phyloP scores from a whole-genome alignment of 805 yeast species.

The Candida methanosorbosa region DNA sequence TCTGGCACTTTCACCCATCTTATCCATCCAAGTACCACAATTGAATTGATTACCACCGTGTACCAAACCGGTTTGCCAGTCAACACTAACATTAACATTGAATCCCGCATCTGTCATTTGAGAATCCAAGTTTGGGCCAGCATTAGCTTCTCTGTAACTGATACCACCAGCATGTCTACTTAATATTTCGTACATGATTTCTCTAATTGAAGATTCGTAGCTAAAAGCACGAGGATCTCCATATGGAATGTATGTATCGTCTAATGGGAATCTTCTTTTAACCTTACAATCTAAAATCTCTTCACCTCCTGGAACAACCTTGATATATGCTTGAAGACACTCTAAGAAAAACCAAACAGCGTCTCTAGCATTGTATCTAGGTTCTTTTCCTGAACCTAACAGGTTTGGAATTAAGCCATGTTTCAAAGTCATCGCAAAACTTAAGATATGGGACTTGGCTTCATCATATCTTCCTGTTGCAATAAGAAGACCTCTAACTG shows the following conservation, averaged over 20 bases:
- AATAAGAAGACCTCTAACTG: slow-evolving; percentile 73
- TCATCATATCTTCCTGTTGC: slow-evolving; percentile 72
- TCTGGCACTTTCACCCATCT: slow-evolving; percentile 88
- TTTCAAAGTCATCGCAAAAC: slow-evolving; percentile 84
- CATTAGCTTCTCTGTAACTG: slow-evolving; percentile 87
- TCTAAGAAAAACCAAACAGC: slow-evolving; percentile 95
- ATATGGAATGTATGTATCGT: slow-evolving; percentile 65
- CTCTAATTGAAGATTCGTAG: slow-evolving; percentile 60
- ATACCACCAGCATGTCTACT: slow-evolving; percentile 87
- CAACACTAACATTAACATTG: slow-evolving; percentile 71
- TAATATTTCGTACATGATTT: slow-evolving; percentile 73
- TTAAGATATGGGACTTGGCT: slow-evolving; percentile 74
- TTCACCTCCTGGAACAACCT: slow-evolving; percentile 59
- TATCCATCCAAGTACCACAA: slow-evolving; percentile 99
- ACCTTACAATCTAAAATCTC: slow-evolving; percentile 62
- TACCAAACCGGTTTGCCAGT: slow-evolving; percentile 82
- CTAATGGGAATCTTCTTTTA: slow-evolving; percentile 70
- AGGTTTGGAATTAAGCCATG: slow-evolving; percentile 94
- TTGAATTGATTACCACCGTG: slow-evolving; percentile 89
- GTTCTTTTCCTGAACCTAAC: slow-evolving; percentile 87
- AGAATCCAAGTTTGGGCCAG: slow-evolving; percentile 79
- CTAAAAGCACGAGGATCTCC: slow-evolving; percentile 73
- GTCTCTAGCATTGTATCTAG: slow-evolving; percentile 92
- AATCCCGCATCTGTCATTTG: slow-evolving; percentile 93
- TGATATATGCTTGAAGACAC: slow-evolving; percentile 76